Conservation (phyloP, 768 basidiomycete genomes). For the Fistulinella prunicolor region DNA sequence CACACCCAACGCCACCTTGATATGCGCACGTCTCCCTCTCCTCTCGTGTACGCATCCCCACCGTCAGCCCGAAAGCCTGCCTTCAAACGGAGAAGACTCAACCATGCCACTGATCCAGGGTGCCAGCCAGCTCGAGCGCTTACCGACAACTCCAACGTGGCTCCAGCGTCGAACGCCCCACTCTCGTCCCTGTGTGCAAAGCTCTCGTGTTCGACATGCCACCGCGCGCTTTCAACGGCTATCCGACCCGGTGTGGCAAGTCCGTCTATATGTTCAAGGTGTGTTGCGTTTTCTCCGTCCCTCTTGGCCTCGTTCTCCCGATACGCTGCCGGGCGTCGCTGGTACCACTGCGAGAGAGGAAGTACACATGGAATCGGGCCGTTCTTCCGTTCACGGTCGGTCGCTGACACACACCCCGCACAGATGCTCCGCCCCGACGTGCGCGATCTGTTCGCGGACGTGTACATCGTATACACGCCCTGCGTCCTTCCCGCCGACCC, state of each 20-base stretch:
- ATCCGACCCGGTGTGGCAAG: slow-evolving; percentile 15
- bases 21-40: slow-evolving; percentile 18
- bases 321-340: background rate
- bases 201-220: slow-evolving; percentile 30
- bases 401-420: slow-evolving; percentile 6
- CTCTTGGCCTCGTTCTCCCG: background rate
- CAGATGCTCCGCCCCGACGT: slow-evolving; percentile 35
- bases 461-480: slow-evolving; percentile 34
- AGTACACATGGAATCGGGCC: too few species aligned
- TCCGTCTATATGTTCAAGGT: slow-evolving; percentile 23
- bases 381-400: too few species aligned
- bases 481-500: slow-evolving; percentile 36
- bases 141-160: slow-evolving; percentile 20
- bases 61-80: slow-evolving; percentile 16
- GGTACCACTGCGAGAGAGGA: background rate
- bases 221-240: slow-evolving; percentile 24
- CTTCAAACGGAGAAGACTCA: slow-evolving; percentile 27
- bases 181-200: slow-evolving; percentile 9
- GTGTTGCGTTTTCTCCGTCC: background rate
- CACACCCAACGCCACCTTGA: background rate
- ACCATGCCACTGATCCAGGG: slow-evolving; percentile 15
- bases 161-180: background rate
- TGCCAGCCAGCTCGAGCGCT: slow-evolving; percentile 13
- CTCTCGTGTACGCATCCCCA: slow-evolving; percentile 10
- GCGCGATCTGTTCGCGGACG: slow-evolving; percentile 37